These are phyloP conservation scores for Asterionellopsis glacialis DNA, from an alignment of 108 stramenopile species.

Conservation along the genomic window DNA sequence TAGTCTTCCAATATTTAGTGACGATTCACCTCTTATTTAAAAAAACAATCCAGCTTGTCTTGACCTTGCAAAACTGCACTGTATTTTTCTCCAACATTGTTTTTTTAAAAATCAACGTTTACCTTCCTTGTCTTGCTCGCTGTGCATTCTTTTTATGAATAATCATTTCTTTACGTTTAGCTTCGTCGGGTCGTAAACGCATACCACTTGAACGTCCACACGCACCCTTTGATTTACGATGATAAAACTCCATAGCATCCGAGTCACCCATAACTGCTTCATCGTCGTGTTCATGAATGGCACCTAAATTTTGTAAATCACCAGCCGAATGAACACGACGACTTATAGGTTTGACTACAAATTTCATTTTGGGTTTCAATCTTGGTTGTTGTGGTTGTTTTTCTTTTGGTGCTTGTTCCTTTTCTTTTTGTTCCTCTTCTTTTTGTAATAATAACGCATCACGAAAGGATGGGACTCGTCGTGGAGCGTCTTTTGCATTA, in stretches of 20 bases:
- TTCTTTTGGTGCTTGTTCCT: too few relatives aligned
- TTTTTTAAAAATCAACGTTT: neutral
- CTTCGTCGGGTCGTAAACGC: conserved; percentile 75
- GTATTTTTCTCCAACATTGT: neutral
- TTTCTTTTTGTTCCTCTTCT: neutral
- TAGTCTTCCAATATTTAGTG: too few relatives aligned
- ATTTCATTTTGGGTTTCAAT: too few relatives aligned
- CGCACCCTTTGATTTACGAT: conserved; percentile 59
- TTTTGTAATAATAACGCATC: neutral
- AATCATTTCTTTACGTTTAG: conserved; percentile 71
- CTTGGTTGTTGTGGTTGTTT: too few relatives aligned
- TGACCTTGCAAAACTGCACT: too few relatives aligned
- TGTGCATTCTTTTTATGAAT: conserved; percentile 76
- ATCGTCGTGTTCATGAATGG: conserved; percentile 10
- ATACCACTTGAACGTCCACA: conserved; percentile 47
- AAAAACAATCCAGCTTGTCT: too few relatives aligned
- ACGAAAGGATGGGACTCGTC: neutral
- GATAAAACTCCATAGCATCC: conserved; percentile 73
- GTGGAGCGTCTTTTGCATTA: too few relatives aligned
- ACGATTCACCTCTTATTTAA: too few relatives aligned
- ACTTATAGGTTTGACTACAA: too few relatives aligned
- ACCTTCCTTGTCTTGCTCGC: conserved; percentile 27
- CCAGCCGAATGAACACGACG: too few relatives aligned
- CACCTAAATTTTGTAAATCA: too few relatives aligned
- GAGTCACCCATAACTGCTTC: conserved; percentile 59